Base-by-base conservation (phyloP, 2,329 filamentous ascomycete genomes). In the Xylaria digitata region DNA sequence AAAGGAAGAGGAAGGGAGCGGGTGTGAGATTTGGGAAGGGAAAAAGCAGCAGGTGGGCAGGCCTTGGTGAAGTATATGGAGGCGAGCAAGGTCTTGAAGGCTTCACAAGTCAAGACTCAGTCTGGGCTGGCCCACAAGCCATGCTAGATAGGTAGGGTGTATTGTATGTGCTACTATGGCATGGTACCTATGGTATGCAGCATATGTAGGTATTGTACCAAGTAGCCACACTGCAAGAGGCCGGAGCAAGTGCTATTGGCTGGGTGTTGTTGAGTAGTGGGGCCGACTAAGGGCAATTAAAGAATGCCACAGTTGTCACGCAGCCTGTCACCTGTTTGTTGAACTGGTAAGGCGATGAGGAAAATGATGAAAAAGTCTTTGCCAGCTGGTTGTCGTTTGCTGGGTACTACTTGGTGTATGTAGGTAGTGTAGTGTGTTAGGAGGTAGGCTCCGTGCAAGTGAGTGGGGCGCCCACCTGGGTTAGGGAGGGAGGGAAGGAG, bases 51-150 rank as follows among this genome's bases (percentile, higher is more conserved):
- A 52, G 63, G 62, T 66, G 63, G 60, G 66, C 63, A 63, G 71
- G 70, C 69, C 66, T 66, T 70, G 70, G 76, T 78, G 78, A 78
- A 78, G 75, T 75, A 80, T 78, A 78, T 79, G 60, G 62, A 65
- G 66, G 66, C 66, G 50, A 65, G 66, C 60, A 61, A 62, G 65
- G 67, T 45, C 57, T 67, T 68, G 70, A 72, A 68, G 66, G 66
- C 70, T 71, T 72, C 70, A 72, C 64, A 67, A 65, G 62, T 70
- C 49, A 70, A 61, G 61, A 60, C 50, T 66, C 49, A 65, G 65
- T 64, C 64, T 62, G 49, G 63, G 43, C 63, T 64, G 56, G 66
- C 69, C 67, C 69, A 57, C 66, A 54, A 63, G 30, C 48, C 13
- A 52, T 32, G 21, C 60, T 23, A n/a, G 37, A 40, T 40, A 40